A percentile compares a stretch with the other conserved stretches of the same genome.
Conservation (phyloP, 2,329 filamentous ascomycete genomes). For the Monosporascus sp. region DNA sequence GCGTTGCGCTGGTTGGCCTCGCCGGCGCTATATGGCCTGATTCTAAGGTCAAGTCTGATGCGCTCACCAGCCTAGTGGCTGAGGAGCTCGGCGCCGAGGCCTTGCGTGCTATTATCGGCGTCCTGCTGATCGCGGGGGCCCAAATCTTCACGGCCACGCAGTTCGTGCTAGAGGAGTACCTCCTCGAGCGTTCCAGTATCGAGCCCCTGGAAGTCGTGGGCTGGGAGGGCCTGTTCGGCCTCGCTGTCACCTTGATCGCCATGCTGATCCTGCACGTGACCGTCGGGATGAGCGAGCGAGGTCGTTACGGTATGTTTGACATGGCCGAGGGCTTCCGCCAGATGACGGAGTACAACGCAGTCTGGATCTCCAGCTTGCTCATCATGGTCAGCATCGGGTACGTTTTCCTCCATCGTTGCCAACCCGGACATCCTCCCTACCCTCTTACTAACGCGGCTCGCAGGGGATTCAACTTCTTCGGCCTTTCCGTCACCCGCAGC, state of each 20-base stretch:
- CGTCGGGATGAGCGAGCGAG: slow-evolving; percentile 69
- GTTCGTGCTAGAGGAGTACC: slow-evolving; percentile 93
- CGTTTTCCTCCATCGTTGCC: slow-evolving; percentile 24
- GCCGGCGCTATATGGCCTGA: slow-evolving; percentile 78
- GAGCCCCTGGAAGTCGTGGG: slow-evolving; percentile 89
- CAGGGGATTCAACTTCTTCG: slow-evolving; percentile 98
- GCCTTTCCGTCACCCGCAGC: slow-evolving; percentile 80
- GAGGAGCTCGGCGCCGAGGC: slow-evolving; percentile 41
- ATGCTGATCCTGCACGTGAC: slow-evolving; percentile 77
- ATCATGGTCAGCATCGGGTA: slow-evolving; percentile 99
- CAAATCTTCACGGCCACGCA: slow-evolving; percentile 97
- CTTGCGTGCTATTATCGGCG: slow-evolving; percentile 70
- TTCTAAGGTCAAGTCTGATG: slow-evolving; percentile 42
- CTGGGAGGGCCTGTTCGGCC: slow-evolving; percentile 94
- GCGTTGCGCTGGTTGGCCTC: slow-evolving; percentile 84
- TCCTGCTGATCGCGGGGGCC: slow-evolving; percentile 84
- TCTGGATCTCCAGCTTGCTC: slow-evolving; percentile 72
- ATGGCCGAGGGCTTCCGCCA: slow-evolving; percentile 79
- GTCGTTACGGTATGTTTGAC: slow-evolving; percentile 82
- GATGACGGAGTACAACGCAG: slow-evolving; percentile 64
- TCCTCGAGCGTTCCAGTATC: slow-evolving; percentile 60
- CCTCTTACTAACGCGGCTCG: slow-evolving; percentile 1
- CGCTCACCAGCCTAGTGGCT: slow-evolving; percentile 23
- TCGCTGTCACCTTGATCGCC: slow-evolving; percentile 67
- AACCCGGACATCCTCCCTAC: not conserved